phyloP scores from a whole-genome alignment of 345 rosid genomes.

The Turritis glabra region DNA sequence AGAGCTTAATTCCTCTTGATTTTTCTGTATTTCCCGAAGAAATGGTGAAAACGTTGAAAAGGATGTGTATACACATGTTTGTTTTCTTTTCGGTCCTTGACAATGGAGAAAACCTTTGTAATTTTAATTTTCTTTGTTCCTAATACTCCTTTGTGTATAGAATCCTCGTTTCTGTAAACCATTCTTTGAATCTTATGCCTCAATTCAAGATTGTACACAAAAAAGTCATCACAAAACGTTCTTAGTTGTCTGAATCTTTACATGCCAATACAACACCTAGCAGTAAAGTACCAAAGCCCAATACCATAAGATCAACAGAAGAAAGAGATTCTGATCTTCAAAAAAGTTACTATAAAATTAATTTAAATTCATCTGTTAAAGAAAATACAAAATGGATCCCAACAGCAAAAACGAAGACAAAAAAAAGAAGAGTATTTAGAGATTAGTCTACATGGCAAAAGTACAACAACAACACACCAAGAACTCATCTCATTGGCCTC shows the following conservation, averaged over 20 bases:
- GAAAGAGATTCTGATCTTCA: background rate
- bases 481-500: constrained; percentile 25
- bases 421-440: constrained; percentile 6
- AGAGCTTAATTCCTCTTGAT: too few relatives aligned
- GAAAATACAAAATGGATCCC: constrained; percentile 18
- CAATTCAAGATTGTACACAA: background rate
- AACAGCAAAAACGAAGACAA: background rate
- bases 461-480: constrained; percentile 33
- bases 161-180: constrained; percentile 13
- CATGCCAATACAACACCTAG: background rate
- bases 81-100: constrained; percentile 9
- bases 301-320: background rate
- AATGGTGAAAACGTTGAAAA: constrained; percentile 5
- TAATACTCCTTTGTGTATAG: constrained; percentile 8
- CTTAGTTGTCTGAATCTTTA: background rate
- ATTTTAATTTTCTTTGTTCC: background rate
- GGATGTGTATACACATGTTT: constrained; percentile 26
- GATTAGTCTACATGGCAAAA: constrained; percentile 38
- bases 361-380: constrained; percentile 28
- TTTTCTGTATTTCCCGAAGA: background rate
- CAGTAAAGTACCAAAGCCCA: too few relatives aligned
- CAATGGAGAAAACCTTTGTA: constrained; percentile 25
- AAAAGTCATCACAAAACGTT: background rate
- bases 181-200: background rate
- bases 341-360: background rate